These are phyloP conservation scores for Suillus subluteus DNA, from an alignment of 768 basidiomycete genomes.

Conservation along the genomic window DNA sequence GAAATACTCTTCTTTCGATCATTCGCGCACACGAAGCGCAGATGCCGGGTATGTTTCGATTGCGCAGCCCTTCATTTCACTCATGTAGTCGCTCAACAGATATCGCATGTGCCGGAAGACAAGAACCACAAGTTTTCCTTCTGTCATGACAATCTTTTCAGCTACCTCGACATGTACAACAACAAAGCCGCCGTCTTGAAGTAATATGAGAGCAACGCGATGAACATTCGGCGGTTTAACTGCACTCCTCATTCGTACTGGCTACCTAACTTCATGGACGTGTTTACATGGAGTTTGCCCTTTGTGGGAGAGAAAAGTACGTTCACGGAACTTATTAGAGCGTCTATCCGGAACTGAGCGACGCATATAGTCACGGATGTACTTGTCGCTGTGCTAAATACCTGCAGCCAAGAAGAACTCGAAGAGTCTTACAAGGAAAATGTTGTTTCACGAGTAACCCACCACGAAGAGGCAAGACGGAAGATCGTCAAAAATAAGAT, in stretches of 20 bases:
- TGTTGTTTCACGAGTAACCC: slow-evolving; percentile 39
- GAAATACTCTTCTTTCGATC: slow-evolving; percentile 95
- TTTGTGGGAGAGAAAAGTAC: slow-evolving; percentile 98
- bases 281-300: slow-evolving; percentile 97
- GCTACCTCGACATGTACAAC: slow-evolving; percentile 99
- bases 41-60: slow-evolving; percentile 83
- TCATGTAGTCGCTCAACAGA: slow-evolving; percentile 39
- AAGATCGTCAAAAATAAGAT: slow-evolving; percentile 98
- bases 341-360: slow-evolving; percentile 13
- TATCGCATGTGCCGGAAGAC: slow-evolving; percentile 99
- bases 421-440: slow-evolving; percentile 69
- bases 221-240: slow-evolving; percentile 98
- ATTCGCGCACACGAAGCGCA: slow-evolving; percentile 98
- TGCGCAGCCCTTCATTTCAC: background rate
- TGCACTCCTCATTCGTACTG: slow-evolving; percentile 95
- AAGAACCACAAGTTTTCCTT: slow-evolving; percentile 97
- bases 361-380: slow-evolving; percentile 85
- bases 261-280: slow-evolving; percentile 99
- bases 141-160: slow-evolving; percentile 99
- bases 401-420: slow-evolving; percentile 88
- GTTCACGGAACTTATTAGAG: slow-evolving; percentile 21
- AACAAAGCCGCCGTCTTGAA: slow-evolving; percentile 99
- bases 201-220: slow-evolving; percentile 98
- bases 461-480: slow-evolving; percentile 61
- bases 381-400: slow-evolving; percentile 91